Percentiles rank a stretch among this genome's conserved stretches.
Evolutionary conservation across 177 flowering plant species (phyloP).

Genomic region (Vitis hybrid): DNA sequence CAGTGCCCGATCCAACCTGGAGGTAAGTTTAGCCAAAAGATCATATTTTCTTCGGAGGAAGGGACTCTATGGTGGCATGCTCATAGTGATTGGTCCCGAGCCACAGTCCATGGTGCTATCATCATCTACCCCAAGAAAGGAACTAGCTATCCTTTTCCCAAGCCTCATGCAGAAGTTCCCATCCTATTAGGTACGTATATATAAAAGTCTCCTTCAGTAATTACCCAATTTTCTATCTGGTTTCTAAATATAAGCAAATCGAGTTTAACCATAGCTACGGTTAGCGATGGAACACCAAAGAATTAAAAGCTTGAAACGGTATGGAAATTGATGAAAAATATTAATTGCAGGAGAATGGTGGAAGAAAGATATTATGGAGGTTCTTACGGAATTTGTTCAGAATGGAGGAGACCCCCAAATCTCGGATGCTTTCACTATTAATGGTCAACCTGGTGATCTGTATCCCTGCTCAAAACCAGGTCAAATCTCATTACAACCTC

Average conservation of each 20-base stretch:
- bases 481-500: neutral
- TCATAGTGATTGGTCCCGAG: slow-evolving; percentile 24
- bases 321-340: too few species aligned
- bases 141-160: slow-evolving; percentile 20
- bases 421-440: slow-evolving; percentile 33
- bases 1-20: slow-evolving; percentile 27
- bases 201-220: too few species aligned
- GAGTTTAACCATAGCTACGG: too few species aligned
- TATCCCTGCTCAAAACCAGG: slow-evolving; percentile 27
- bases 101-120: slow-evolving; percentile 25
- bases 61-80: slow-evolving; percentile 37
- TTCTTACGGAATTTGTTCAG: neutral
- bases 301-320: too few species aligned
- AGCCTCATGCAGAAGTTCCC: slow-evolving; percentile 17
- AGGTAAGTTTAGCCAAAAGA: slow-evolving; percentile 9
- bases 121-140: slow-evolving; percentile 15
- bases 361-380: slow-evolving; percentile 21
- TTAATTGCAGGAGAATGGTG: slow-evolving; percentile 28
- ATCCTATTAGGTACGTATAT: slow-evolving; percentile 19
- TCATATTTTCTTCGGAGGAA: slow-evolving; percentile 20
- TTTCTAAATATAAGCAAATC: too few species aligned
- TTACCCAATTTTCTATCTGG: too few species aligned
- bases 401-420: slow-evolving; percentile 25
- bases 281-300: too few species aligned
- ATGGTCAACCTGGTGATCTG: slow-evolving; percentile 40